Evolutionary conservation across 2,329 filamentous ascomycete genomes (phyloP).

Genomic region (Polytolypa hystricis): DNA sequence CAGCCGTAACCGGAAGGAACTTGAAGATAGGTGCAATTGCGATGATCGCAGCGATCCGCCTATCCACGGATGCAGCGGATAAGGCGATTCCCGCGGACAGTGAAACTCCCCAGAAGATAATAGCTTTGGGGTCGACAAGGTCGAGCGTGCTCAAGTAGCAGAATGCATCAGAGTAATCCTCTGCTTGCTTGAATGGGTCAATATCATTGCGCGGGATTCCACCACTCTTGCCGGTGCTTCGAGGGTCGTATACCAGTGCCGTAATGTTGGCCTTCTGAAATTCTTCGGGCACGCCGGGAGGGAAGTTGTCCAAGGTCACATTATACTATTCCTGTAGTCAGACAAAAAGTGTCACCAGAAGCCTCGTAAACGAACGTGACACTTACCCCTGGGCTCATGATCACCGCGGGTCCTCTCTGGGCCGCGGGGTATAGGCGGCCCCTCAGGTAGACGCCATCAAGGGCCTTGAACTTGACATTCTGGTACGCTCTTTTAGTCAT

Average conservation of each 20-base stretch:
- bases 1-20: slow-evolving; percentile 8
- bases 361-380: background rate
- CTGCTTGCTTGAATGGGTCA: slow-evolving; percentile 19
- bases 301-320: slow-evolving; percentile 17
- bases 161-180: slow-evolving; percentile 27
- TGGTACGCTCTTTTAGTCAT: no score
- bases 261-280: slow-evolving; percentile 14
- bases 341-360: slow-evolving; percentile 6
- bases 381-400: slow-evolving; percentile 8
- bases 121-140: slow-evolving; percentile 18
- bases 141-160: slow-evolving; percentile 18
- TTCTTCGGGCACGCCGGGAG: slow-evolving; percentile 10
- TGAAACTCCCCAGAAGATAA: slow-evolving; percentile 27
- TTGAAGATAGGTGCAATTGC: slow-evolving; percentile 13
- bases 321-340: slow-evolving; percentile 15
- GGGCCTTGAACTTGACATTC: slow-evolving; percentile 29
- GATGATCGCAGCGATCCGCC: slow-evolving; percentile 17
- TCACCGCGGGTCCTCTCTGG: slow-evolving; percentile 7
- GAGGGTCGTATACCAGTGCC: slow-evolving; percentile 21
- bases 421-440: slow-evolving; percentile 26
- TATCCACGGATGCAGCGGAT: slow-evolving; percentile 21
- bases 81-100: slow-evolving; percentile 18
- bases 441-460: slow-evolving; percentile 29
- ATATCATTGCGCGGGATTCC: slow-evolving; percentile 22
- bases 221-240: slow-evolving; percentile 20